phyloP scores from a whole-genome alignment of 176 grass and related monocot genomes.

The Oryza punctata region DNA sequence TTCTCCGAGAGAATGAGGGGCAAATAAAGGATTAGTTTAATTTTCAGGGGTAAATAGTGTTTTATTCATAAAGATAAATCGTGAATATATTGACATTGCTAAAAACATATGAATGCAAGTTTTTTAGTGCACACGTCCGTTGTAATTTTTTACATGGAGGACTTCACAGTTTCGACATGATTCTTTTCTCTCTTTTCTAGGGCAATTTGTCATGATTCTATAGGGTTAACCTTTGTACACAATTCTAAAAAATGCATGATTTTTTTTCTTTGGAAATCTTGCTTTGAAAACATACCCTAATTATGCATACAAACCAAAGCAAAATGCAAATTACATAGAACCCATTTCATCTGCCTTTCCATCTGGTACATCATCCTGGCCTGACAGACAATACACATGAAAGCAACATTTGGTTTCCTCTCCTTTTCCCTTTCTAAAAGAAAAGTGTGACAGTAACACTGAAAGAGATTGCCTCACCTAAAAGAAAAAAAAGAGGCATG shows the following conservation, averaged over 20 bases:
- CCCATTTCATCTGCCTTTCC: neutral
- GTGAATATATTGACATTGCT: neutral
- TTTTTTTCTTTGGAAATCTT: neutral
- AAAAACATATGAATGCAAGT: neutral
- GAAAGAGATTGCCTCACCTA: constrained; percentile 53
- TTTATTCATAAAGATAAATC: neutral
- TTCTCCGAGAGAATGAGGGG: neutral
- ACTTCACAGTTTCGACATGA: neutral
- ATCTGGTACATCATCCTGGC: neutral
- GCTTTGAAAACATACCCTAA: neutral
- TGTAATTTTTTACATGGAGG: neutral
- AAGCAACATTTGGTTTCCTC: constrained; percentile 42
- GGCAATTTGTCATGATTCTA: neutral
- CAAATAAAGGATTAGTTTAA: neutral
- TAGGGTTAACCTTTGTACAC: too few species aligned
- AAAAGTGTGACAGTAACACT: constrained; percentile 45
- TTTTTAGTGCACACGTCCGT: neutral
- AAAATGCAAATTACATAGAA: neutral
- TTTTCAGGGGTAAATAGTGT: neutral
- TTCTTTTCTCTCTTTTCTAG: neutral
- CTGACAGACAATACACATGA: constrained; percentile 33
- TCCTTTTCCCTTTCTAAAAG: constrained; percentile 30
- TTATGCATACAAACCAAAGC: neutral
- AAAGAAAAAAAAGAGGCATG: constrained; percentile 27
- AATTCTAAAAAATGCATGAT: neutral